Percentiles rank a stretch among this genome's conserved stretches.
Evolutionary conservation across 73 alveolate species (phyloP).

Genomic region (Paraurostyla sp.): DNA sequence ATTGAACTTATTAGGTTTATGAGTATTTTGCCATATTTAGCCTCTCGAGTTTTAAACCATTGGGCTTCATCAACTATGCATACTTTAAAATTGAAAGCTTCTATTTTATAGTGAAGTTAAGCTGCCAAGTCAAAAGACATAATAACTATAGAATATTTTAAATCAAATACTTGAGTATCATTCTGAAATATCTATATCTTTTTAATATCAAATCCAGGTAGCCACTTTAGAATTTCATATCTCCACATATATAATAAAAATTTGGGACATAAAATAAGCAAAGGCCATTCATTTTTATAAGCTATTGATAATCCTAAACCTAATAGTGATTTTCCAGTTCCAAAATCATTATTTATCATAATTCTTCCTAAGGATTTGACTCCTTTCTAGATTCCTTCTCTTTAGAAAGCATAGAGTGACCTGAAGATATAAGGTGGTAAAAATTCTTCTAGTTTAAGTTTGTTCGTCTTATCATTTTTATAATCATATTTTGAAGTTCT

Average conservation of each 20-base stretch:
- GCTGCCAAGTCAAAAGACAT: slow-evolving; percentile 18
- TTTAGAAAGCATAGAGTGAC: slow-evolving; percentile 5
- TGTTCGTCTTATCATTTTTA: not conserved
- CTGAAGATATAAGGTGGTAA: slow-evolving; percentile 10
- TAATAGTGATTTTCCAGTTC: slow-evolving; percentile 41
- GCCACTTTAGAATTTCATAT: slow-evolving; percentile 49
- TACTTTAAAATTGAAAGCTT: not conserved
- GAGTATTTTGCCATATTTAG: not conserved
- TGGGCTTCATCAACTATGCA: slow-evolving; percentile 54
- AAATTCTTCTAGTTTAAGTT: slow-evolving; percentile 31
- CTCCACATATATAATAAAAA: slow-evolving; percentile 37
- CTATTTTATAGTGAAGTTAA: not conserved
- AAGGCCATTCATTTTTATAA: slow-evolving; percentile 63
- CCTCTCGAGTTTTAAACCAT: slow-evolving; percentile 17
- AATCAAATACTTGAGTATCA: not conserved
- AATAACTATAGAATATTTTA: not conserved
- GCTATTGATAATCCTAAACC: slow-evolving; percentile 61
- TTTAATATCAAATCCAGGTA: slow-evolving; percentile 39
- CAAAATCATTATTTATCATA: slow-evolving; percentile 41
- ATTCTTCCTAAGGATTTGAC: slow-evolving; percentile 28
- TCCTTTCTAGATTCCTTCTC: slow-evolving; percentile 55
- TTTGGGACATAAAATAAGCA: slow-evolving; percentile 50
- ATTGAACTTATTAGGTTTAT: not conserved
- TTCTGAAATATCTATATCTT: slow-evolving; percentile 11
- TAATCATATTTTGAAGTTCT: slow-evolving; percentile 20